A percentile compares a stretch with the other conserved stretches of the same genome.
These are phyloP conservation scores for Ceratonia siliqua DNA, from an alignment of 306 rosid genomes.

Conservation along the genomic window DNA sequence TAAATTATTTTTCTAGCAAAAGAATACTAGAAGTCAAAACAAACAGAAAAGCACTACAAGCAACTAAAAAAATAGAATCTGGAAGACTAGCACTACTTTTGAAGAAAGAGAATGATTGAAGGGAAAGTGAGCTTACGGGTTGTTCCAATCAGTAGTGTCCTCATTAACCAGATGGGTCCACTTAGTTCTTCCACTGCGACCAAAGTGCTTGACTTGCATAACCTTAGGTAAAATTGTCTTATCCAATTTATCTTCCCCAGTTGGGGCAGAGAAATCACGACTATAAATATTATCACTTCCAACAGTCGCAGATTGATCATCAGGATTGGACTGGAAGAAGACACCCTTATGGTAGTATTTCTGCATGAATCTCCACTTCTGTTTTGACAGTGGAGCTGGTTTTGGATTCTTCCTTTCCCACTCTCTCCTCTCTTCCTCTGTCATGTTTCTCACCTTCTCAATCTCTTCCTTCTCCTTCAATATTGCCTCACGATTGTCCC, in stretches of 20 bases:
- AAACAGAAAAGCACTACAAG: background rate
- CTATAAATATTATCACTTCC: conserved; percentile 55
- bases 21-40: conserved; percentile 6
- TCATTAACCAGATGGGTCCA: conserved; percentile 97
- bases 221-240: conserved; percentile 90
- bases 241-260: conserved; percentile 95
- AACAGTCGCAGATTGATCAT: conserved; percentile 53
- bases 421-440: conserved; percentile 94
- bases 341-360: conserved; percentile 92
- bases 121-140: conserved; percentile 63
- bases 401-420: conserved; percentile 96
- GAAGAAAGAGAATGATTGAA: background rate
- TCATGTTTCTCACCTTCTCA: conserved; percentile 87
- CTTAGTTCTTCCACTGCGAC: conserved; percentile 92
- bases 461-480: conserved; percentile 84
- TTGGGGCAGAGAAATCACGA: conserved; percentile 91
- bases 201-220: conserved; percentile 97
- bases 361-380: conserved; percentile 94
- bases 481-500: conserved; percentile 77
- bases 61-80: background rate
- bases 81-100: background rate
- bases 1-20: conserved; percentile 7
- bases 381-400: conserved; percentile 55
- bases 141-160: conserved; percentile 95
- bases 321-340: conserved; percentile 71